Base-by-base conservation (phyloP, 1,284 basidiomycete genomes). In the Tilletia setariae region DNA sequence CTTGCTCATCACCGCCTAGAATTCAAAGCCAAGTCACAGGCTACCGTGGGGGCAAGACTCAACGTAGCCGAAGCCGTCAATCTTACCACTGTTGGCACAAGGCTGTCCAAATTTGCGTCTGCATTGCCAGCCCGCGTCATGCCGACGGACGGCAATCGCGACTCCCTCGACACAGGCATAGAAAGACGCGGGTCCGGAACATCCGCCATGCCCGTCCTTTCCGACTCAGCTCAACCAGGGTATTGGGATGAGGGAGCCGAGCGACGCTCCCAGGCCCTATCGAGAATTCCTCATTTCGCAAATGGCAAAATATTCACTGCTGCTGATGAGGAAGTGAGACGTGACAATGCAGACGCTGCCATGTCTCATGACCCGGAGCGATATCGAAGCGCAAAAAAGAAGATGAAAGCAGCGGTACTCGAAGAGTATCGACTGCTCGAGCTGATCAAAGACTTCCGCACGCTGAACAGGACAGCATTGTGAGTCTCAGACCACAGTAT, bases 361-460 rank as follows among this genome's bases (percentile, higher is more conserved):
- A 78, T 74, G 49, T 82, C 79, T 11, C 86, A 85, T 67, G 88
- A 91, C 78, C 92, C 91, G 0, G 90, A 91, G 65, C 88, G 90
- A 67, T 97, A 95, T 83, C 85, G 88, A 51, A 86, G 88, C 63
- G 92, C 93, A 42, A 93, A 91, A 84, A 90, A 89, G 82, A 89
- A 89, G 76, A 85, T 97, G 67, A 90, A 91, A 79, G 89, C 87
- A 64, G 94, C 93, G 1, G 87, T 93, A 1, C 76, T 90, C 67
- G 94, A 96, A 79, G 91, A 91, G 82, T 94, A 96, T 84, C 88
- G 90, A 64, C 85, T 82, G n/a, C 69, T 81, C 23, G 92, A 96
- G 80, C 84, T 90, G 56, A 84, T 97, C 68, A 91, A 92, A 74
- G 93, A 94, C 69, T 72, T 84, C 23, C 56, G 53, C 51, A n/a